Percentiles rank a stretch among this genome's conserved stretches.
Evolutionary conservation across 345 rosid genomes (phyloP).

Genomic region (Hypericum perforatum): DNA sequence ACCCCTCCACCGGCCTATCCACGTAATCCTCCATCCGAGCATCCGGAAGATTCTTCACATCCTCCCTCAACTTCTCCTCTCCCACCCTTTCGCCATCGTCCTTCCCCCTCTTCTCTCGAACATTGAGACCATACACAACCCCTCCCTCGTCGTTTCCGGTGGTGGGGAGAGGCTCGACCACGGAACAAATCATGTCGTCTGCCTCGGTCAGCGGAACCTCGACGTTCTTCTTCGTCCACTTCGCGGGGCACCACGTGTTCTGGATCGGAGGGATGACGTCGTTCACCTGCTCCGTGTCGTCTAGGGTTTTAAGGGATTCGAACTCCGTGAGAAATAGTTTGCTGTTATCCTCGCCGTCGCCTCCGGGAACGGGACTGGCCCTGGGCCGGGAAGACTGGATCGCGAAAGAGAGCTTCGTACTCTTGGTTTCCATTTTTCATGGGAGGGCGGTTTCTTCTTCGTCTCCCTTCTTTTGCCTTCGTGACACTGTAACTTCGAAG

Average conservation of each 20-base stretch:
- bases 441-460: too few species aligned
- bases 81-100: background rate
- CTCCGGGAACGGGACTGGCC: too few species aligned
- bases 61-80: slow-evolving; percentile 37
- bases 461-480: too few species aligned
- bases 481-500: too few species aligned
- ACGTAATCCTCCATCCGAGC: slow-evolving; percentile 52
- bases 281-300: background rate
- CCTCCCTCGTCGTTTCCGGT: slow-evolving; percentile 9
- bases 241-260: slow-evolving; percentile 15
- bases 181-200: slow-evolving; percentile 8
- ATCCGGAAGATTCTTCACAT: slow-evolving; percentile 46
- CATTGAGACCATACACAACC: slow-evolving; percentile 50
- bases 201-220: slow-evolving; percentile 10
- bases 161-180: slow-evolving; percentile 9
- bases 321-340: background rate
- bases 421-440: too few species aligned
- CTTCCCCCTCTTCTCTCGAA: slow-evolving; percentile 23
- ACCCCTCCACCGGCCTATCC: slow-evolving; percentile 69
- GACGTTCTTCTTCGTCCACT: slow-evolving; percentile 19
- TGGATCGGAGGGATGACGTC: slow-evolving; percentile 3
- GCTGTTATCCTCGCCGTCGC: background rate
- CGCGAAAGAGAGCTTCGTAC: slow-evolving; percentile 3
- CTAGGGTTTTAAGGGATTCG: background rate
- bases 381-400: background rate